Base-by-base conservation (phyloP, 2,329 filamentous ascomycete genomes). In the Pleomassaria siparia region DNA sequence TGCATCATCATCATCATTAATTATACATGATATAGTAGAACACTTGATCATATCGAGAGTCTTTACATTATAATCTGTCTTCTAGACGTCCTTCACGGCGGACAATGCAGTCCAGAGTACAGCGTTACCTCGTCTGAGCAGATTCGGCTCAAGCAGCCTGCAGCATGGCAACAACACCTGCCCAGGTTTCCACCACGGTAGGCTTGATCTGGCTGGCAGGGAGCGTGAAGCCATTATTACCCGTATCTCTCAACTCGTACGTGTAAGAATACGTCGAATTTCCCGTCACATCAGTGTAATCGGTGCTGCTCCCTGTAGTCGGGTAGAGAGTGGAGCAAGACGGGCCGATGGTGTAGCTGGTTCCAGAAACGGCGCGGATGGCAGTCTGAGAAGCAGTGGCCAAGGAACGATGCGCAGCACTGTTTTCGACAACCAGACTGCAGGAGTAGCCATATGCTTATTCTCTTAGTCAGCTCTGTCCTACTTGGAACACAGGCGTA, bases 241-340 rank as follows among this genome's bases (percentile, higher is more conserved):
- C 77, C 29, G 65, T 76, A 55, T 79, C 76, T 35, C 77, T 66
- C 40, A 80, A 58, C 63, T 80, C 78, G 36, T 75, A 72, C 0
- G 76, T 76, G 48, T 76, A 79, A 7, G 68, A 70, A 50, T 73
- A 76, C 2, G 72, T 71, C 9, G 76, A 61, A 22, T 70, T 68
- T 7, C 67, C 69, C 13, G 70, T 60, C 22, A 71, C 74, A 54
- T 73, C 68, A 0, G 70, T 68, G 50, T 76, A 77, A 52, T 79
- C 76, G 2, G 70, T 65, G 6, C 68, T 72, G 22, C 57, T 64
- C 2, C 76, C 76, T 13, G 73, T 74, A 1, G 80, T 79, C 35
- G 78, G 74, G 63, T 86, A 86, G 47, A 86, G 77, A 25, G 81
- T 85, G 15, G 72, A 71, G 64, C 84, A 86, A 53, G 80, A 76